Conservation (phyloP, 2,329 filamentous ascomycete genomes). For the Pseudocercospora fijiensis region DNA sequence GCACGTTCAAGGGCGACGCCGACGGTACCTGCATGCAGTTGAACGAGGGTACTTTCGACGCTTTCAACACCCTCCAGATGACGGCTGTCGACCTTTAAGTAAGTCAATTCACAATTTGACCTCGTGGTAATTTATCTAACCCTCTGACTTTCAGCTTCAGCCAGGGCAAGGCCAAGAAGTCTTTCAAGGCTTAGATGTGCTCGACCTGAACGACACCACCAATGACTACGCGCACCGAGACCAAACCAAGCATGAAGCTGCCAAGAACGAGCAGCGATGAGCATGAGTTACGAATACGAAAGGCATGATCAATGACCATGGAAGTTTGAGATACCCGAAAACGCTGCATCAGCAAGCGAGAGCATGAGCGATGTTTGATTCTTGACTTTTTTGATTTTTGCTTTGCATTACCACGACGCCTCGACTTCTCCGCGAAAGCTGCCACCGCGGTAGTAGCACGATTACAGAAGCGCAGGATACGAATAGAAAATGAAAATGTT, state of each 20-base stretch:
- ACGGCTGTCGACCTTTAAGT: not conserved
- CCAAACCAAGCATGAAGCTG: not conserved
- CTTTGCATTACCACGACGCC: not conserved
- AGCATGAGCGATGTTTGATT: not conserved
- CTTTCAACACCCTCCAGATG: not conserved
- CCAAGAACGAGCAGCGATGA: not conserved
- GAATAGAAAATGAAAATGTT: not conserved
- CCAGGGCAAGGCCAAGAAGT: not conserved
- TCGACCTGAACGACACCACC: no score
- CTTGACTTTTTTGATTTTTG: not conserved
- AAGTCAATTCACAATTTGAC: not conserved
- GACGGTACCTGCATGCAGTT: constrained; percentile 1
- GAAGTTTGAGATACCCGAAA: not conserved
- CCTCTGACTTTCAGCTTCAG: no score
- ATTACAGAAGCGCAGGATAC: not conserved
- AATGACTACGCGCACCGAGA: not conserved
- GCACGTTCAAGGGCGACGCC: not conserved
- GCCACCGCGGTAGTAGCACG: not conserved
- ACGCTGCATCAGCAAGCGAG: not conserved
- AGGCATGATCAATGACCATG: not conserved
- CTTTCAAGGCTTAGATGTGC: not conserved
- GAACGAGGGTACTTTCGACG: not conserved
- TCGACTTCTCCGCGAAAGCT: not conserved
- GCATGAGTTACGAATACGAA: not conserved
- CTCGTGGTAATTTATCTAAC: no score